Evolutionary conservation across 768 basidiomycete species (phyloP).

Genomic region (Cyclocybe cylindracea): DNA sequence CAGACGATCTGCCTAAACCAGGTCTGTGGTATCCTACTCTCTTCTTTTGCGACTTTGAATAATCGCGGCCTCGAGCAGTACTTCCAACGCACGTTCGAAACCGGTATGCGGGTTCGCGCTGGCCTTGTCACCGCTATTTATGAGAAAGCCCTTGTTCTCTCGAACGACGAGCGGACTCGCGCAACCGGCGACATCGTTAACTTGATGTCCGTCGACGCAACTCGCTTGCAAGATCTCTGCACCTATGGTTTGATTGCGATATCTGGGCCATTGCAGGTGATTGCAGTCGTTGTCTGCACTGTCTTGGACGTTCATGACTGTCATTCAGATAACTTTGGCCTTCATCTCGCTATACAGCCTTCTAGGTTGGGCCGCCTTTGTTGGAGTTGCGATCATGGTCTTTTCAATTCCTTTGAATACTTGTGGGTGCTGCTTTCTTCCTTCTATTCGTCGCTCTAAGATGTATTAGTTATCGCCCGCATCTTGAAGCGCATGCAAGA

Average conservation of each 20-base stretch:
- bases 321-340: slow-evolving; percentile 72
- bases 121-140: slow-evolving; percentile 88
- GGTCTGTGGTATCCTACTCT: slow-evolving; percentile 33
- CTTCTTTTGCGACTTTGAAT: background rate
- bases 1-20: slow-evolving; percentile 85
- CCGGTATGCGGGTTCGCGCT: slow-evolving; percentile 92
- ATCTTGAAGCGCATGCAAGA: slow-evolving; percentile 77
- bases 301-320: background rate
- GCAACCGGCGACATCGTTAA: slow-evolving; percentile 94
- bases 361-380: slow-evolving; percentile 89
- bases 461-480: slow-evolving; percentile 55
- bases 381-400: slow-evolving; percentile 89
- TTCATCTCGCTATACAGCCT: slow-evolving; percentile 89
- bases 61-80: slow-evolving; percentile 47
- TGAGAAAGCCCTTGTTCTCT: slow-evolving; percentile 81
- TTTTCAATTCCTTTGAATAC: slow-evolving; percentile 78
- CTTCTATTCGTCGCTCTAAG: background rate
- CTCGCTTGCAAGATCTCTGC: slow-evolving; percentile 77
- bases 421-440: slow-evolving; percentile 25
- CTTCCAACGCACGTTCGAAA: slow-evolving; percentile 81
- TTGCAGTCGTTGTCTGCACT: slow-evolving; percentile 4
- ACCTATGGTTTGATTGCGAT: slow-evolving; percentile 83
- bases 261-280: slow-evolving; percentile 83
- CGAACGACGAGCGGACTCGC: slow-evolving; percentile 80
- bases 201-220: slow-evolving; percentile 87